These are phyloP conservation scores for Knufia fluminis DNA, from an alignment of 2,329 filamentous ascomycete genomes.

Conservation along the genomic window DNA sequence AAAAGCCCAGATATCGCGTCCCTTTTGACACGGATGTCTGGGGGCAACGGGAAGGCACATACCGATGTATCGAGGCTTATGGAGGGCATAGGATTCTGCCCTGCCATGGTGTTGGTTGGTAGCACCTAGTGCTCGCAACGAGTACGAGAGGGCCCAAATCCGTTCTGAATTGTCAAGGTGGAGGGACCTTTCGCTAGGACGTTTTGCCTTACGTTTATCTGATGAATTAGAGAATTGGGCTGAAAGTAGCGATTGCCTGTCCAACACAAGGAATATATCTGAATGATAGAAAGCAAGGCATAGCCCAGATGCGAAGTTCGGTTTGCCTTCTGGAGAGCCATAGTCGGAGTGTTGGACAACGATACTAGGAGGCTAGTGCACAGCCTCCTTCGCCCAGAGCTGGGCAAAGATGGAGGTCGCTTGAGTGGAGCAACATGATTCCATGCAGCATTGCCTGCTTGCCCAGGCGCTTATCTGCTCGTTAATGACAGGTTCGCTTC, in stretches of 20 bases:
- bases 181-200: neutral
- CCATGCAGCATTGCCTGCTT: constrained; percentile 5
- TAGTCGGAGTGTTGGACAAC: neutral
- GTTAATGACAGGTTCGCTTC: neutral
- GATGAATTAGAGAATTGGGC: neutral
- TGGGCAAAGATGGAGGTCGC: neutral
- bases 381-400: constrained; percentile 8
- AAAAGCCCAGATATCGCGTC: constrained; percentile 11
- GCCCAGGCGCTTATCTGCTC: constrained; percentile 1
- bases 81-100: constrained; percentile 12
- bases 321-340: neutral
- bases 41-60: constrained; percentile 6
- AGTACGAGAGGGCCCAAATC: neutral
- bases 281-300: neutral
- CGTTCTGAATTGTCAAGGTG: neutral
- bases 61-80: constrained; percentile 23
- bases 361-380: neutral
- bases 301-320: neutral
- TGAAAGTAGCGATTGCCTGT: neutral
- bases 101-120: constrained; percentile 13
- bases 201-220: neutral
- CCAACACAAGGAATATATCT: neutral
- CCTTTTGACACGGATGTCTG: neutral
- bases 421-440: neutral
- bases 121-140: constrained; percentile 1